Conservation (phyloP, 1,139 yeast species). For the Taphrina sp. region DNA sequence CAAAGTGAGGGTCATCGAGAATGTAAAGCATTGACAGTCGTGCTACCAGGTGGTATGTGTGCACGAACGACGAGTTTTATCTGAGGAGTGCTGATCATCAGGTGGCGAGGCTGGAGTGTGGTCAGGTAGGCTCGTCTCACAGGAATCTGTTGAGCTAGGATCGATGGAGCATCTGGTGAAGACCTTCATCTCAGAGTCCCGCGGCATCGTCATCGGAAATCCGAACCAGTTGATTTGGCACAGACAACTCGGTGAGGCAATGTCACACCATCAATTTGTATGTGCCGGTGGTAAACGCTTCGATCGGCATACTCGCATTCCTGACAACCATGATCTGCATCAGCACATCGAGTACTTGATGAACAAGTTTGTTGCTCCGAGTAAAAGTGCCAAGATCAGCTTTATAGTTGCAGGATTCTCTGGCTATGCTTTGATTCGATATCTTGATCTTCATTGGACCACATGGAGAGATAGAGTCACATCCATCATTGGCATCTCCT, state of each 20-base stretch:
- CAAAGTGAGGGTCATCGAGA: neutral
- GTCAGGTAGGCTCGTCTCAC: constrained; percentile 21
- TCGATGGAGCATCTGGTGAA: constrained; percentile 7
- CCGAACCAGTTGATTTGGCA: constrained; percentile 5
- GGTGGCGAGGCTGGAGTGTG: constrained; percentile 24
- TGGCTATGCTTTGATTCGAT: constrained; percentile 7
- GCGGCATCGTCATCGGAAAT: constrained; percentile 18
- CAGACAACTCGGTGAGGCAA: neutral
- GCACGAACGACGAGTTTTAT: neutral
- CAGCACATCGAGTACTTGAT: constrained; percentile 17
- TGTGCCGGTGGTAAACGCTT: constrained; percentile 9
- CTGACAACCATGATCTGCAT: constrained; percentile 4
- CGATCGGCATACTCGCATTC: neutral
- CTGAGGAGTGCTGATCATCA: neutral
- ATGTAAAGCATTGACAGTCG: neutral
- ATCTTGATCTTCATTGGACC: constrained; percentile 8
- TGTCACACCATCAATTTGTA: constrained; percentile 10
- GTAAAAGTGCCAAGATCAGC: neutral
- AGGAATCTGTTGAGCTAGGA: constrained; percentile 1
- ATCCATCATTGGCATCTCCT: constrained; percentile 3
- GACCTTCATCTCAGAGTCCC: neutral
- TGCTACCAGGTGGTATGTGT: constrained; percentile 18
- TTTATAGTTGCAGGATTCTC: constrained; percentile 17
- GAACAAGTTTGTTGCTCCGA: neutral
- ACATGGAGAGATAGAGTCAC: neutral